A percentile compares a stretch with the other conserved stretches of the same genome.
phyloP scores from a whole-genome alignment of 306 rosid species.

The Quercus gilva region DNA sequence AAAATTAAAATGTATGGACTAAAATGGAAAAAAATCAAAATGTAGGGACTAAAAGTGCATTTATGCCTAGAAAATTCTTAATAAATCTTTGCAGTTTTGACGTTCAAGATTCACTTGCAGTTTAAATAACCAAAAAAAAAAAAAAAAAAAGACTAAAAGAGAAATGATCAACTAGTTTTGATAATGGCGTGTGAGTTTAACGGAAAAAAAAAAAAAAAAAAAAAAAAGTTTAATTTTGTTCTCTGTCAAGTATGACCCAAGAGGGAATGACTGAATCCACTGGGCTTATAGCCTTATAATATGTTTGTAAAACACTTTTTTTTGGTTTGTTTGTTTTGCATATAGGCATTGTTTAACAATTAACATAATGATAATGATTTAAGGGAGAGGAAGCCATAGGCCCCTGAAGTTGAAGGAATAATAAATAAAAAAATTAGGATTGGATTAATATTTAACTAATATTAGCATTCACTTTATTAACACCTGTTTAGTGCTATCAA shows the following conservation, averaged over 20 bases:
- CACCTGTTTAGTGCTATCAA: neutral
- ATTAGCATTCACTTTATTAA: neutral
- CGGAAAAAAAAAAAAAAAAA: too few relatives aligned
- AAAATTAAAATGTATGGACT: too few relatives aligned
- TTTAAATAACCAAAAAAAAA: neutral
- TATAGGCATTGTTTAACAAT: neutral
- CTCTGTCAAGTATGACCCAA: neutral
- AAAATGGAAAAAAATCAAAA: too few relatives aligned
- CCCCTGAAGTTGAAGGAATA: neutral
- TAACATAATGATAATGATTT: too few relatives aligned
- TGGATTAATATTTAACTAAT: neutral
- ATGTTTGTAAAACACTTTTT: neutral
- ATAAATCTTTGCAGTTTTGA: conserved; percentile 18
- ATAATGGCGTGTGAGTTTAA: too few relatives aligned
- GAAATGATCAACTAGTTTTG: neutral
- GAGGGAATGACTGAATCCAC: conserved; percentile 15
- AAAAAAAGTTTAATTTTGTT: neutral
- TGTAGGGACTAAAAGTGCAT: too few relatives aligned
- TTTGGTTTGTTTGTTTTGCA: neutral
- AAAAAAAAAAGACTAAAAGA: neutral
- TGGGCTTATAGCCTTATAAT: conserved; percentile 5
- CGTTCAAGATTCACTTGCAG: conserved; percentile 13
- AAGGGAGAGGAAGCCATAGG: neutral
- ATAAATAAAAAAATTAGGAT: neutral
- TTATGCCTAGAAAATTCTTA: conserved; percentile 2